Evolutionary conservation across 2,329 filamentous ascomycete species (phyloP).

Genomic region (Pseudocercospora macadamiae): DNA sequence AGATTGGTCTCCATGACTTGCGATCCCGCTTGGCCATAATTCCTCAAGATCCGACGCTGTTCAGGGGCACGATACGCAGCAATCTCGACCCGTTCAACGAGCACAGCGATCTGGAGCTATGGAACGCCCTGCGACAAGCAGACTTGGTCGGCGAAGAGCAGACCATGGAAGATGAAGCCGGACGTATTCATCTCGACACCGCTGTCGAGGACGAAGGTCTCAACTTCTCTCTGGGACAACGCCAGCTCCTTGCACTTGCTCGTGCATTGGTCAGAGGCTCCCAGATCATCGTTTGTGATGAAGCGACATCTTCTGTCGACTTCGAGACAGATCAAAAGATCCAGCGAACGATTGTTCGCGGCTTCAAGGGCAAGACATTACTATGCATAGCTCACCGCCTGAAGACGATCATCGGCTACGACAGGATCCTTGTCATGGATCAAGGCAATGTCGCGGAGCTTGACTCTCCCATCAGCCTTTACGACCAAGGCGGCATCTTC

Average conservation of each 20-base stretch:
- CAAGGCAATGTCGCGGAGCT: slow-evolving; percentile 84
- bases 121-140: slow-evolving; percentile 75
- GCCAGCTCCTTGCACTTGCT: slow-evolving; percentile 92
- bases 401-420: slow-evolving; percentile 88
- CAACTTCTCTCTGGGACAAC: slow-evolving; percentile 93
- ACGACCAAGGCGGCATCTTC: slow-evolving; percentile 77
- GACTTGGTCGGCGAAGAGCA: slow-evolving; percentile 65
- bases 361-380: slow-evolving; percentile 83
- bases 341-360: slow-evolving; percentile 81
- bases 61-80: slow-evolving; percentile 76
- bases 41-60: slow-evolving; percentile 81
- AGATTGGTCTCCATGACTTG: slow-evolving; percentile 73
- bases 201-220: slow-evolving; percentile 90
- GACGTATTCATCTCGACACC: slow-evolving; percentile 79
- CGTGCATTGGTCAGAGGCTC: slow-evolving; percentile 84
- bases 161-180: slow-evolving; percentile 47
- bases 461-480: slow-evolving; percentile 74
- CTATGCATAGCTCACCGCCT: slow-evolving; percentile 91
- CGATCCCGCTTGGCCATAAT: slow-evolving; percentile 76
- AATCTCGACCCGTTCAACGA: slow-evolving; percentile 82
- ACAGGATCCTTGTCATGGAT: slow-evolving; percentile 97
- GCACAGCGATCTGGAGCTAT: slow-evolving; percentile 75
- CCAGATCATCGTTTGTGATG: slow-evolving; percentile 95
- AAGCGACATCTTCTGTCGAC: slow-evolving; percentile 90
- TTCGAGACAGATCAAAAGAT: slow-evolving; percentile 98